Conservation (phyloP, 2,329 filamentous ascomycete species). For the Fusarium graminum region DNA sequence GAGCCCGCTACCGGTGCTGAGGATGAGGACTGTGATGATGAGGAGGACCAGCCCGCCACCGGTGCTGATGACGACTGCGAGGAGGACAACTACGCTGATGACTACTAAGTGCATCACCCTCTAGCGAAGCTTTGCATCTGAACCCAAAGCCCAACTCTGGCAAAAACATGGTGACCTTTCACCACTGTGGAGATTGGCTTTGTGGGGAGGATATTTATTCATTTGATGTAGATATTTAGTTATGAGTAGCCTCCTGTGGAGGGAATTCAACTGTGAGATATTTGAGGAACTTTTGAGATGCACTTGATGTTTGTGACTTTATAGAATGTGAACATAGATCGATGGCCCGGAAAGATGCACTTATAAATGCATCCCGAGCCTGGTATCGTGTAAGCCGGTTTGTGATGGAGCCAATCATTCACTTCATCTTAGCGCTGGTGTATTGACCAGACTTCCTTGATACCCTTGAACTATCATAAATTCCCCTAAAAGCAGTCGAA, state of each 20-base stretch:
- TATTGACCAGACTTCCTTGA: too few species aligned
- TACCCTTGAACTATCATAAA: too few species aligned
- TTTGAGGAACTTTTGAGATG: slow-evolving; percentile 35
- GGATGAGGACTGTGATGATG: slow-evolving; percentile 39
- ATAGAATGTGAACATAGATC: neutral
- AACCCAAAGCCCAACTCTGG: neutral
- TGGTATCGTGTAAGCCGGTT: too few species aligned
- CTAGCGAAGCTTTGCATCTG: neutral
- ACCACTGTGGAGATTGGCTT: neutral
- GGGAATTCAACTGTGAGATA: slow-evolving; percentile 48
- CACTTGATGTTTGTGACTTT: neutral
- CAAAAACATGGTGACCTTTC: too few species aligned
- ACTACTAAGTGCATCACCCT: slow-evolving; percentile 9
- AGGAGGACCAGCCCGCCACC: slow-evolving; percentile 27
- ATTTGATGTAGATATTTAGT: slow-evolving; percentile 48
- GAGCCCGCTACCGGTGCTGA: slow-evolving; percentile 25
- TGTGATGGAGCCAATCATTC: too few species aligned
- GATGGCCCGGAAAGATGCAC: neutral
- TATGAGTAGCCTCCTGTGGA: slow-evolving; percentile 48
- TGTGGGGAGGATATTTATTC: slow-evolving; percentile 9
- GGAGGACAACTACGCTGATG: slow-evolving; percentile 38
- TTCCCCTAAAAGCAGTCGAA: too few species aligned
- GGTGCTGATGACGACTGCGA: slow-evolving; percentile 37
- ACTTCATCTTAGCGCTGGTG: too few species aligned
- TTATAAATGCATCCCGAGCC: too few species aligned